Conservation (phyloP, 768 basidiomycete species). For the Postia placenta region DNA sequence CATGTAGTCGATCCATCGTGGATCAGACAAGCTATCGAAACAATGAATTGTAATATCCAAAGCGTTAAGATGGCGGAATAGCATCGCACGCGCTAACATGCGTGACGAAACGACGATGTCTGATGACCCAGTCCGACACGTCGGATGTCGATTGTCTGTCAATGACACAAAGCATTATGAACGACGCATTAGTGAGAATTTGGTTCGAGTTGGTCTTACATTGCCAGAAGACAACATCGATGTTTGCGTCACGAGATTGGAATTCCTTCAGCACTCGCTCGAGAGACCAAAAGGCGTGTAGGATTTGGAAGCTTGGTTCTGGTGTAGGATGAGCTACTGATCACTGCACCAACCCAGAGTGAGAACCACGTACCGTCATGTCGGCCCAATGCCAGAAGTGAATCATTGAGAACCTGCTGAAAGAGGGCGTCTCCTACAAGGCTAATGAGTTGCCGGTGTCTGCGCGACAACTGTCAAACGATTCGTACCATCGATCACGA, state of each 20-base stretch:
- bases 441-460: background rate
- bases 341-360: no score
- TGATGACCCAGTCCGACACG: constrained; percentile 31
- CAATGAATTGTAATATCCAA: constrained; percentile 36
- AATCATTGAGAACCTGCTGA: constrained; percentile 52
- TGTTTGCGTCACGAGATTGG: constrained; percentile 41
- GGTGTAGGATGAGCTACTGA: background rate
- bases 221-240: constrained; percentile 62
- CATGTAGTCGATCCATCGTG: constrained; percentile 42
- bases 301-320: constrained; percentile 55
- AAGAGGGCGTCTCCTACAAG: constrained; percentile 55
- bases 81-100: constrained; percentile 42
- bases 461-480: no score
- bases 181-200: no score
- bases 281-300: constrained; percentile 52
- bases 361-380: constrained; percentile 32
- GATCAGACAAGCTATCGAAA: constrained; percentile 42
- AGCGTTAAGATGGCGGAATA: constrained; percentile 44
- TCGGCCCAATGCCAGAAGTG: constrained; percentile 49
- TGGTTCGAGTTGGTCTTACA: no score
- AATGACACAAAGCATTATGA: no score
- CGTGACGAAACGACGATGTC: constrained; percentile 38
- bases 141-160: constrained; percentile 41
- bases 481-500: constrained; percentile 62
- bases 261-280: constrained; percentile 49